Conservation (phyloP, 805 yeast genomes). For the Ascoidea asiatica region DNA sequence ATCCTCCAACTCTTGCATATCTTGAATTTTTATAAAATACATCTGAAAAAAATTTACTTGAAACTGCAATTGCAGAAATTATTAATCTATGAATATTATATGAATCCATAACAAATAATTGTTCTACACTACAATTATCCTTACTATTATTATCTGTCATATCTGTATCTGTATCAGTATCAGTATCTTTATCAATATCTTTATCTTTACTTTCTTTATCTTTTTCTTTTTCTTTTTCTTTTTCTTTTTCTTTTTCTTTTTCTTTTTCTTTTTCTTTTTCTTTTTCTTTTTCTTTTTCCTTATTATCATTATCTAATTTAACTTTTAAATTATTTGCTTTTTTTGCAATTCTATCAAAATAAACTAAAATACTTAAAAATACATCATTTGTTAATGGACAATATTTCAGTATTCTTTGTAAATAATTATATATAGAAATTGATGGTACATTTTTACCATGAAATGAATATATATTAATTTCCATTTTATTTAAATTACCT, state of each 20-base stretch:
- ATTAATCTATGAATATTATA: slow-evolving; percentile 90
- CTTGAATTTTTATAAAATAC: slow-evolving; percentile 89
- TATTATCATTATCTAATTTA: slow-evolving; percentile 14
- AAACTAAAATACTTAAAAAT: slow-evolving; percentile 76
- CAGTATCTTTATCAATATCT: slow-evolving; percentile 4
- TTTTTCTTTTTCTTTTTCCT: slow-evolving; percentile 6
- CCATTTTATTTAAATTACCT: slow-evolving; percentile 27
- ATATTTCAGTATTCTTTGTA: slow-evolving; percentile 82
- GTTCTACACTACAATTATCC: slow-evolving; percentile 22
- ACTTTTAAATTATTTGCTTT: slow-evolving; percentile 53
- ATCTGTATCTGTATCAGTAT: slow-evolving; percentile 10
- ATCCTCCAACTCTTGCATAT: slow-evolving; percentile 91
- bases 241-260: slow-evolving; percentile 6
- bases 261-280: slow-evolving; percentile 6
- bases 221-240: slow-evolving; percentile 2
- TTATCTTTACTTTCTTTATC: slow-evolving; percentile 4
- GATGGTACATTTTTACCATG: slow-evolving; percentile 96
- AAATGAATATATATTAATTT: slow-evolving; percentile 71
- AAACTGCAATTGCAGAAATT: slow-evolving; percentile 90
- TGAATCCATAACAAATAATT: slow-evolving; percentile 87
- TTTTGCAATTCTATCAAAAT: slow-evolving; percentile 87
- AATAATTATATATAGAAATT: slow-evolving; percentile 80
- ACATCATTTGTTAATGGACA: slow-evolving; percentile 99
- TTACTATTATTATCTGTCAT: slow-evolving; percentile 8
- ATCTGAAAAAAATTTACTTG: slow-evolving; percentile 89